phyloP scores from a whole-genome alignment of 1,139 yeast species.

The Yamadazyma conglobata region DNA sequence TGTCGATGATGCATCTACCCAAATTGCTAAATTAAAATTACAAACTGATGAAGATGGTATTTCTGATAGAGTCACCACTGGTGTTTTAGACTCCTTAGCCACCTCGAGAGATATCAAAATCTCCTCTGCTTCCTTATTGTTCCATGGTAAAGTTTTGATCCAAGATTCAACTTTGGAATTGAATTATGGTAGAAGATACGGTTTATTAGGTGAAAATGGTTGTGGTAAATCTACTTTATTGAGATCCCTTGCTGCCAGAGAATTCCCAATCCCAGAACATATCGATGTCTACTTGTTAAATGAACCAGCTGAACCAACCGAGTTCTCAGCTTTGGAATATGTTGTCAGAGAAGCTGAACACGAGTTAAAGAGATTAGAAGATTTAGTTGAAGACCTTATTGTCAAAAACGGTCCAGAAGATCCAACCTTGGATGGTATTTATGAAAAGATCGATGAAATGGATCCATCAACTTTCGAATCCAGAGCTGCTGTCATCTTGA shows the following conservation, averaged over 20 bases:
- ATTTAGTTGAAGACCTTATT: slow-evolving; percentile 83
- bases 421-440: slow-evolving; percentile 76
- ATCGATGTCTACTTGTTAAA: slow-evolving; percentile 90
- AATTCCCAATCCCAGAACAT: slow-evolving; percentile 88
- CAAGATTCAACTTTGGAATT: slow-evolving; percentile 90
- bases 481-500: slow-evolving; percentile 91
- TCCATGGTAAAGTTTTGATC: slow-evolving; percentile 95
- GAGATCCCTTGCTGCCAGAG: slow-evolving; percentile 92
- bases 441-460: slow-evolving; percentile 94
- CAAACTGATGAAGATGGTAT: slow-evolving; percentile 93
- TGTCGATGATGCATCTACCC: slow-evolving; percentile 65
- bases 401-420: slow-evolving; percentile 94
- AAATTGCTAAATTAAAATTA: slow-evolving; percentile 80
- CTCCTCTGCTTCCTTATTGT: slow-evolving; percentile 83
- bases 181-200: slow-evolving; percentile 96
- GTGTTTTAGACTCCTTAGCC: slow-evolving; percentile 83
- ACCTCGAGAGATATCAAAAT: slow-evolving; percentile 95
- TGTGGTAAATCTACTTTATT: slow-evolving; percentile 97
- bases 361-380: slow-evolving; percentile 89
- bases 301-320: slow-evolving; percentile 96
- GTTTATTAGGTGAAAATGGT: slow-evolving; percentile 96
- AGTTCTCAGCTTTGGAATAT: slow-evolving; percentile 88
- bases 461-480: slow-evolving; percentile 96
- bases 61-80: slow-evolving; percentile 97
- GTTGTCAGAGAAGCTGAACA: slow-evolving; percentile 95